Percentiles rank a stretch among this genome's conserved stretches.
Evolutionary conservation across 2,329 filamentous ascomycete species (phyloP).

Genomic region (Verticillium klebahnii): DNA sequence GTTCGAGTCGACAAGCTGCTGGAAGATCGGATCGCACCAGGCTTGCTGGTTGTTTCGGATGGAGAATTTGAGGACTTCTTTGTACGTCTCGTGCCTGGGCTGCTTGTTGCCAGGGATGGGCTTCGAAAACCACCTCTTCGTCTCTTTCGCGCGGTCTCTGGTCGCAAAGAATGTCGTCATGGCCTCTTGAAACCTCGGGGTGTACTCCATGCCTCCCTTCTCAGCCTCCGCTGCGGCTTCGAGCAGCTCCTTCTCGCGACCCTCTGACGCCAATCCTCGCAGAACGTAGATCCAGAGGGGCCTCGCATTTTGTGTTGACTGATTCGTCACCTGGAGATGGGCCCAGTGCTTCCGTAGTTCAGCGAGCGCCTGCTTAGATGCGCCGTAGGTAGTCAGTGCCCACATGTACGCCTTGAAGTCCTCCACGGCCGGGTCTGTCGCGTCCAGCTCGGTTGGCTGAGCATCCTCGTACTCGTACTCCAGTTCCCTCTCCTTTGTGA

Average conservation of each 20-base stretch:
- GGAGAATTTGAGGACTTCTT: conserved; percentile 56
- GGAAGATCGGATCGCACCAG: conserved; percentile 60
- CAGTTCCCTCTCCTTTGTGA: conserved; percentile 11
- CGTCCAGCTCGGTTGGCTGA: neutral
- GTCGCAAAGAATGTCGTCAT: conserved; percentile 61
- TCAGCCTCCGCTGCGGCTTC: conserved; percentile 49
- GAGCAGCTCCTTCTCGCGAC: conserved; percentile 52
- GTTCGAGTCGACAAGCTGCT: conserved; percentile 40
- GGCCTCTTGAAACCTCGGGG: conserved; percentile 41
- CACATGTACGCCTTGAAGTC: conserved; percentile 41
- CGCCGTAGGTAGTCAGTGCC: conserved; percentile 50
- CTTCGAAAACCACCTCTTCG: conserved; percentile 63
- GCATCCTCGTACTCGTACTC: conserved; percentile 18
- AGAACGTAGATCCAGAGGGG: conserved; percentile 47
- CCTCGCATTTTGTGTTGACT: conserved; percentile 15
- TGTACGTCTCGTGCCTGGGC: conserved; percentile 42
- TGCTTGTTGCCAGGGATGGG: conserved; percentile 35
- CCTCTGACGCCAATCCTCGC: conserved; percentile 57
- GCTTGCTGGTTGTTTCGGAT: conserved; percentile 53
- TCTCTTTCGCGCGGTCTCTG: conserved; percentile 52
- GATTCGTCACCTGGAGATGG: conserved; percentile 3
- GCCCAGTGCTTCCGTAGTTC: conserved; percentile 23
- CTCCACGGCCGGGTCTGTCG: conserved; percentile 12
- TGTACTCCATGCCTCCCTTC: conserved; percentile 38
- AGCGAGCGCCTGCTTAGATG: conserved; percentile 45